Conservation (phyloP, 495 filamentous ascomycete species). For the Sporormia fimetaria region DNA sequence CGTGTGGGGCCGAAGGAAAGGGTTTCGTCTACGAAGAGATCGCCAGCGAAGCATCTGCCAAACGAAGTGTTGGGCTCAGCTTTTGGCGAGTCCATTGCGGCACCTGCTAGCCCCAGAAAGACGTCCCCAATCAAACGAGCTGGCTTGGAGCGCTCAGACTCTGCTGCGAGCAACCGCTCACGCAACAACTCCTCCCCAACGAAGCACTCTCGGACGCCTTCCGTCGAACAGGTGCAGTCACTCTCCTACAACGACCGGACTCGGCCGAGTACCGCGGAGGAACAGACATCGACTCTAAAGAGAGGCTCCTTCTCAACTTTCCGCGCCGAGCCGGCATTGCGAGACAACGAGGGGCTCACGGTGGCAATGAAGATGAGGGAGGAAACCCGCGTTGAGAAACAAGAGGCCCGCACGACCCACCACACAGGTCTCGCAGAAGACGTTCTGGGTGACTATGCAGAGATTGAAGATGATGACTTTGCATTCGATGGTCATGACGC, state of each 20-base stretch:
- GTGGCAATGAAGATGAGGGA: conserved; percentile 26
- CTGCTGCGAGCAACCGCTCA: conserved; percentile 9
- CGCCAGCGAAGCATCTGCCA: conserved; percentile 9
- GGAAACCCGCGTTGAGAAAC: conserved; percentile 16
- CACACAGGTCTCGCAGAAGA: conserved; percentile 29
- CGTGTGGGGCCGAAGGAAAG: conserved; percentile 17
- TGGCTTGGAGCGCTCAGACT: conserved; percentile 6
- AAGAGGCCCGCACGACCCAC: conserved; percentile 30
- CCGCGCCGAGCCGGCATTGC: conserved; percentile 19
- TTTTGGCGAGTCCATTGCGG: not conserved
- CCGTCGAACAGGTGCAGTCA: conserved; percentile 7
- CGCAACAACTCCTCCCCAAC: conserved; percentile 12
- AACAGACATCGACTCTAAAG: no score
- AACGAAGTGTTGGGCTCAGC: conserved; percentile 7
- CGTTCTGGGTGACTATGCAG: conserved; percentile 7
- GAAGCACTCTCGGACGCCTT: conserved; percentile 14
- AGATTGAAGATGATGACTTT: conserved; percentile 20
- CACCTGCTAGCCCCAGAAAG: conserved; percentile 14
- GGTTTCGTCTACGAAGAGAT: conserved; percentile 9
- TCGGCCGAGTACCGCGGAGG: no score
- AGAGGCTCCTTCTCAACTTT: no score
- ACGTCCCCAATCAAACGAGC: conserved; percentile 16
- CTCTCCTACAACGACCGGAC: not conserved
- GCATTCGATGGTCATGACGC: conserved; percentile 23
- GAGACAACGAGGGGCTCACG: conserved; percentile 32